phyloP scores from a whole-genome alignment of 1,284 basidiomycete genomes.

The Malassezia obtusa region DNA sequence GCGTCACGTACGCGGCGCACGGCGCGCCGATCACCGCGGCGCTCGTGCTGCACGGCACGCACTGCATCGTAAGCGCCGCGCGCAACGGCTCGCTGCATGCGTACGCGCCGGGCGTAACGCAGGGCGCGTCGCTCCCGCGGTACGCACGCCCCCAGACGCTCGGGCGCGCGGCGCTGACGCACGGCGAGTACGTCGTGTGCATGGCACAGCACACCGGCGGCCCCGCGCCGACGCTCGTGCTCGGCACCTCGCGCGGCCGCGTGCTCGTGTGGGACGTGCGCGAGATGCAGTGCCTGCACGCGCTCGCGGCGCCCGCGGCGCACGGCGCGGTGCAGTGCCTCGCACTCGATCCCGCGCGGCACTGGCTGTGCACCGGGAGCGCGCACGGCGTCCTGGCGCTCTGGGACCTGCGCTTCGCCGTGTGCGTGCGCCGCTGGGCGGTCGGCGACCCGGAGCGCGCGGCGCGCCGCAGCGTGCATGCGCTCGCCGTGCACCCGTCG shows the following conservation, averaged over 20 bases:
- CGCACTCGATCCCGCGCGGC: slow-evolving; percentile 62
- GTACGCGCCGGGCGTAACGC: slow-evolving; percentile 46
- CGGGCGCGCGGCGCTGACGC: slow-evolving; percentile 45
- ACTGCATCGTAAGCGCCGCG: slow-evolving; percentile 49
- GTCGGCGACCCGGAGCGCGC: slow-evolving; percentile 51
- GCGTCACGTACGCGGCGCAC: slow-evolving; percentile 48
- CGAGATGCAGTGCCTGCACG: slow-evolving; percentile 66
- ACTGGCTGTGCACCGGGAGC: slow-evolving; percentile 82
- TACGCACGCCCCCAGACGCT: slow-evolving; percentile 49
- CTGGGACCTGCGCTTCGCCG: slow-evolving; percentile 88
- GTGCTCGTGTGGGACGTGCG: slow-evolving; percentile 75
- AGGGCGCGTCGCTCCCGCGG: slow-evolving; percentile 38
- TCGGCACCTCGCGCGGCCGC: slow-evolving; percentile 69
- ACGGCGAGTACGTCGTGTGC: slow-evolving; percentile 42
- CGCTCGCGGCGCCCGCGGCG: slow-evolving; percentile 72
- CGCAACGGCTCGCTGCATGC: slow-evolving; percentile 49
- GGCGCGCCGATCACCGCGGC: slow-evolving; percentile 46
- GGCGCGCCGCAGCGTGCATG: not conserved
- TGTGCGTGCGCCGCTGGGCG: slow-evolving; percentile 78
- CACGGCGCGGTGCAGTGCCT: slow-evolving; percentile 74
- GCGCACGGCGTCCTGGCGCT: slow-evolving; percentile 70
- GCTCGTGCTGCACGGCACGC: slow-evolving; percentile 46
- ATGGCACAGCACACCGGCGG: slow-evolving; percentile 27
- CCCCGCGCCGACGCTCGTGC: slow-evolving; percentile 55
- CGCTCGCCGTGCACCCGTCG: slow-evolving; percentile 2